Evolutionary conservation across 2,329 filamentous ascomycete genomes (phyloP), one percentile per base, ranked within the genome.

Genomic region (Colletotrichum salicis): DNA sequence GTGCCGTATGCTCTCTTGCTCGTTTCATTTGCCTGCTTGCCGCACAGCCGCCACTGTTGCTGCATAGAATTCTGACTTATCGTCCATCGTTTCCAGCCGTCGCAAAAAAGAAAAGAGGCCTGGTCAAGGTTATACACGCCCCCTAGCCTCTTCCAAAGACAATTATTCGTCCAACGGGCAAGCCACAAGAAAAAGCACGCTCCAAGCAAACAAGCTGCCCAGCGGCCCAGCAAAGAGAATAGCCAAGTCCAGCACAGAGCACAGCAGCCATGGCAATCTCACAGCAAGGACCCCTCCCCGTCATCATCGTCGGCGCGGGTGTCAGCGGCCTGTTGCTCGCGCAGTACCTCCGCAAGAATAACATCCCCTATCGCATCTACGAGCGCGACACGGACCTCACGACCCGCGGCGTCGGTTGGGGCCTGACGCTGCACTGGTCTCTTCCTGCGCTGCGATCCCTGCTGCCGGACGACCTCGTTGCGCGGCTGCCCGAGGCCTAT

Each of bases 341-440:
- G 4, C 81, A 83, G 72, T 71, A 77, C 12, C 75, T 83, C 3
- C 77, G 76, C 61, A 78, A 75, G 31, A 70, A 76, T n/a, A 74
- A 69, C 11, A 76, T 86, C 6, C 77, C 82, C 5, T 88, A 85
- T 75, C 82, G 78, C 33, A 81, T 90, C 62, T 89, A 88, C 74
- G 88, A 90, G 76, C 84, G 87, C n/a, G 85, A 88, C 73, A 69
- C 76, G 5, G 83, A 86, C 52, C 81, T 87, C 54, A 81, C 79
- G 68, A 83, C 83, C 33, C 86, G 85, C 37, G 86, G 80, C 24
- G 81, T 84, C 4, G 89, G 90, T 73, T 92, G 90, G 91, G 90
- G 89, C 3, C 81, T 92, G 68, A 91, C 89, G 0, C 81, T 92
- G 68, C 88, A 91, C 76, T 92, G 89, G 89, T 88, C 87, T 5